Evolutionary conservation across 768 basidiomycete genomes (phyloP), one percentile per base, ranked within the genome.

Genomic region (Pisolithus tinctorius): DNA sequence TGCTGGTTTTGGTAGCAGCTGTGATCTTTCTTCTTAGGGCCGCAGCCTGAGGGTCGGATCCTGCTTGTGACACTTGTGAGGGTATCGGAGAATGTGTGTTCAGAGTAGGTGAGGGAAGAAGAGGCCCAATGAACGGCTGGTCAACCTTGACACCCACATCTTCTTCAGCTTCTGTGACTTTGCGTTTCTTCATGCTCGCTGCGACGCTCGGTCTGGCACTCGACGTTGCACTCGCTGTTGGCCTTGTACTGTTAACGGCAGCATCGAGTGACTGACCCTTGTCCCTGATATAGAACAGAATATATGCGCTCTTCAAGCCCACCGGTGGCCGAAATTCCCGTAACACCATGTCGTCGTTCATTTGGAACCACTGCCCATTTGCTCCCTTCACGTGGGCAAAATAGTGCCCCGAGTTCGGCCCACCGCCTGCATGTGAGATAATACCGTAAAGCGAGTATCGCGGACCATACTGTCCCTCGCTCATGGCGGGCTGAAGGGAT

Each of bases 341-440:
- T 9, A 76, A 69, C 23, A 93, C 86, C 43, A 72, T 72, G 27
- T 93, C 91, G 63, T 99, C 96, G 70, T 99, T 95, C 84, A 94
- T 94, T 71, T 92, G 84, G 70, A 79, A 83, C 94, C 94, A 99
- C 34, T 71, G 71, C 10, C 82, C 84, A 31, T 79, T 71, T 34
- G 74, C 76, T 38, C 81, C 76, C 64, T 84, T 89, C 60, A 96
- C 82, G 60, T 81, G 84, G 16, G 94, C 86, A 57, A 82, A 92
- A 69, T 99, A 99, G 68, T 99, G 96, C 4, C 96, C 96, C 2
- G 89, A 94, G 62, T 96, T 90, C 13, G 94, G 92, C 5, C 93
- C 93, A 39, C 82, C 77, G 48, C 96, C 96, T 10, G 88, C 89
- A 65, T 99, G 96, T 57, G 84, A 92, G 49, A 97, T 89, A 54